Base-by-base conservation (phyloP, 192 early-diverging fungal genomes). In the Backusella mclennaniae region DNA sequence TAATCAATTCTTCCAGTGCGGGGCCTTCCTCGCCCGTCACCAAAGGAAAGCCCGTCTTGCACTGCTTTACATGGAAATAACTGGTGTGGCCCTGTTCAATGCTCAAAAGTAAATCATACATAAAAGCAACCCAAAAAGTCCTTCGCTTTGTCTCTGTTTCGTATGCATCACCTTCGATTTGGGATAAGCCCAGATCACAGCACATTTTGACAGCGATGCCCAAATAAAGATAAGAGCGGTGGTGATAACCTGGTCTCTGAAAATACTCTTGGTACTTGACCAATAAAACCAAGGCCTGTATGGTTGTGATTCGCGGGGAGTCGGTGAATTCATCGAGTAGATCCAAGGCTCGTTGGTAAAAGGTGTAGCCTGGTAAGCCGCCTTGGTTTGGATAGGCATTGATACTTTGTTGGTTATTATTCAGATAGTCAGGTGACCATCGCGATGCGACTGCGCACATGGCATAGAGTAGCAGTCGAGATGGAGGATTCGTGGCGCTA, bases 191-290 rank as follows among this genome's bases (percentile, higher is more conserved):
- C 1, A 83, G 72, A 49, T 73, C 82, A 46, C 70, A 41, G 19
- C 52, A 53, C 82, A 83, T 83, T 17, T 69, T 69, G 17, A 63
- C 35, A 23, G 75, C 82, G 44, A 79, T 74, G 19, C 76, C 68
- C 29, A 88, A 79, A 56, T 82, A 87, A 79, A 86, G 80, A 67
- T 82, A 82, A 8, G 87, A 81, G 39, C 87, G 83, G 41, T 85
- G 85, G 35, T 87, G 86, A 66, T 82, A 88, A 1, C 88, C 87
- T 12, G 83, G 56, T 29, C 81, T 69, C 42, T 74, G 79, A 52
- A 81, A 83, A 1, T 83, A 80, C 67, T 90, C 87, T 35, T 87
- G 87, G 68, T 86, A 90, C 79, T 87, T 88, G 35, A 85, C 78
- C 23, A 90, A 46, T 66, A 90, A 73, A 14, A 90, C 38, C 12